Base-by-base conservation (phyloP, 495 filamentous ascomycete genomes). In the Penicillium simplicissimum region DNA sequence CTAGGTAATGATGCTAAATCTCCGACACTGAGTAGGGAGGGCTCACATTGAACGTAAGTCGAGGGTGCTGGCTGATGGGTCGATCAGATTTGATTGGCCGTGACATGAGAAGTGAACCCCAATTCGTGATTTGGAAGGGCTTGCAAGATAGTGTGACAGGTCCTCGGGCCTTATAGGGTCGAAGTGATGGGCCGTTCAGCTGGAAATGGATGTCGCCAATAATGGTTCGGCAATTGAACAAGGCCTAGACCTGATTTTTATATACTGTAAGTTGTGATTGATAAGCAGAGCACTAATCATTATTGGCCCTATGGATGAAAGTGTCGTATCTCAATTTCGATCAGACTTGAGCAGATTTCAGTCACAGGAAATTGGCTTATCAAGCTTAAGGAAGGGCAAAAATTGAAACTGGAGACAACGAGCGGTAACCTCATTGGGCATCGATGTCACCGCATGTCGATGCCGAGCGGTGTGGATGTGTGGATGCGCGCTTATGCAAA, bases 381-480 rank as follows among this genome's bases (percentile, higher is more conserved):
- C 23, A 25, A 25, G 23, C 23, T 5, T 31, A 31, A 31, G 0
- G 4, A 31, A 31, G 28, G 28, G 28, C 6, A 31, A 31, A 31
- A 31, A 31, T 31, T 31, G 28, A 31, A 7, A 31, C 28, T 31
- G 4, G 28, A 47, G 21, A 25, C 4, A 25, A 6, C 10, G 8
- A 25, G 21, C 19, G 21, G 6, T 31, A 31, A 31, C 28, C 28
- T 21, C 1, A n/a, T 49, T 15, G 13, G 23, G 45, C 45, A n/a
- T 19, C 45, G 17, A 36, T 52, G n/a, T 52, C 33, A 34, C 52
- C 17, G n/a, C 21, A 36, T 31, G n/a, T 23, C 14, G 43, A 40
- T 40, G 53, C 53, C 53, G 37, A 55, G 37, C 21, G 52, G 52
- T 31, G 52, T 42, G 36, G 52, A 10, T 21, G 4, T 38, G 38